Conservation (phyloP, 176 grass and related monocot species). For the Cenchrus fungigraminus region DNA sequence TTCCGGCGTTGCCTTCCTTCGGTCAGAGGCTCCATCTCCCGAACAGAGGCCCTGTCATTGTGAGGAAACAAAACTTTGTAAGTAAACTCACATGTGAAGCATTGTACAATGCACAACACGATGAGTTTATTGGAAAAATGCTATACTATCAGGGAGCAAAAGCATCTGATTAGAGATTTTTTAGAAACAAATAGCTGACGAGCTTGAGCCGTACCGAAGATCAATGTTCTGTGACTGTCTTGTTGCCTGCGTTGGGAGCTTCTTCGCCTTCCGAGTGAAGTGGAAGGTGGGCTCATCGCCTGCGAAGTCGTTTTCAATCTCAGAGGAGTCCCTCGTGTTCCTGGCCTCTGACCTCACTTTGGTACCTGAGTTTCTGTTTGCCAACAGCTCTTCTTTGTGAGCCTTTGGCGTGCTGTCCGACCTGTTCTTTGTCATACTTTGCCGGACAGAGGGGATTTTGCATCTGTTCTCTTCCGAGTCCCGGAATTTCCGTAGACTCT, state of each 20-base stretch:
- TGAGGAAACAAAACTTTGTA: background rate
- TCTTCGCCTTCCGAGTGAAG: slow-evolving; percentile 44
- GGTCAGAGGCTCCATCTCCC: slow-evolving; percentile 55
- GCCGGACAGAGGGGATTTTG: slow-evolving; percentile 23
- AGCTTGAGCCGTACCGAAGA: slow-evolving; percentile 23
- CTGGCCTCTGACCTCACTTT: slow-evolving; percentile 35
- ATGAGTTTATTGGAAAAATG: background rate
- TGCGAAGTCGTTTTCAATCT: slow-evolving; percentile 59
- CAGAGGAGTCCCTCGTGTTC: slow-evolving; percentile 38
- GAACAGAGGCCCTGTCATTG: slow-evolving; percentile 46
- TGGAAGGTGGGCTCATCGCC: slow-evolving; percentile 39
- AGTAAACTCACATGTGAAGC: background rate
- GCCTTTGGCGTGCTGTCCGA: slow-evolving; percentile 35
- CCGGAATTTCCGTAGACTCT: slow-evolving; percentile 58
- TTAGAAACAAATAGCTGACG: background rate
- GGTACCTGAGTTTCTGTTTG: background rate
- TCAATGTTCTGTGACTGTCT: slow-evolving; percentile 61
- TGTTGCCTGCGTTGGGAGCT: slow-evolving; percentile 26
- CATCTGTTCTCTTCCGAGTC: slow-evolving; percentile 66
- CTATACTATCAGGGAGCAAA: background rate
- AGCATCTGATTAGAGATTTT: background rate
- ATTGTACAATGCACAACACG: background rate
- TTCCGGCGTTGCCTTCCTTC: slow-evolving; percentile 59
- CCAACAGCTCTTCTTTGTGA: slow-evolving; percentile 30
- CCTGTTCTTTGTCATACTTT: slow-evolving; percentile 48